Evolutionary conservation across 805 yeast species (phyloP).

Genomic region (Grigorovia humatica): DNA sequence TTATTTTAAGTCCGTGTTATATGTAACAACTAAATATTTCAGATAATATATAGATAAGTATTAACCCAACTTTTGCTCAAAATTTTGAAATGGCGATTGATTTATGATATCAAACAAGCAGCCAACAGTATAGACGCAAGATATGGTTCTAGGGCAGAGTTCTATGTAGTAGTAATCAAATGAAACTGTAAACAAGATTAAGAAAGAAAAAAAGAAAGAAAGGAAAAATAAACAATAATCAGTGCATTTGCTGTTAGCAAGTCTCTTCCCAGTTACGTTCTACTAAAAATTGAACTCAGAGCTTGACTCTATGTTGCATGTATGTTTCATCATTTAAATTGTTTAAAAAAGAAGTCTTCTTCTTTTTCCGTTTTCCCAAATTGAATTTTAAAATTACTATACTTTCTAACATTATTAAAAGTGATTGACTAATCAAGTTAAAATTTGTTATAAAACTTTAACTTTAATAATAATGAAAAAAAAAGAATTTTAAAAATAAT

Average conservation of each 20-base stretch:
- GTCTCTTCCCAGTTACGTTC: conserved; percentile 46
- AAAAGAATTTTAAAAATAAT: too few relatives aligned
- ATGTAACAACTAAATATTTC: not conserved
- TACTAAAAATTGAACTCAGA: conserved; percentile 41
- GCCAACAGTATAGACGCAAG: too few relatives aligned
- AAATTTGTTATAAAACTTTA: conserved; percentile 64
- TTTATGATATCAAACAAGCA: too few relatives aligned
- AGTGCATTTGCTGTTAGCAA: conserved; percentile 35
- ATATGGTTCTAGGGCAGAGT: too few relatives aligned
- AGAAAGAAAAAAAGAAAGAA: not conserved
- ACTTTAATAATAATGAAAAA: conserved; percentile 28
- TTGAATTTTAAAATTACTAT: not conserved
- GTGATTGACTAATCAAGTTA: conserved; percentile 16
- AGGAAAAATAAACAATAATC: conserved; percentile 7
- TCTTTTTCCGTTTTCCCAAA: not conserved
- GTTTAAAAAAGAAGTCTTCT: not conserved
- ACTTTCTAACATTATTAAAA: not conserved
- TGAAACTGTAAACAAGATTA: too few relatives aligned
- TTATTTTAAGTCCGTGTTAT: not conserved
- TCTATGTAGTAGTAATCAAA: too few relatives aligned
- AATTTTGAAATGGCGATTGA: too few relatives aligned
- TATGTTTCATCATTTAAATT: conserved; percentile 54
- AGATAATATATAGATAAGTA: too few relatives aligned
- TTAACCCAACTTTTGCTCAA: too few relatives aligned
- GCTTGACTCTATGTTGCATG: conserved; percentile 88